phyloP scores from a whole-genome alignment of 83 land plant species.

The Isoetes engelmannii region DNA sequence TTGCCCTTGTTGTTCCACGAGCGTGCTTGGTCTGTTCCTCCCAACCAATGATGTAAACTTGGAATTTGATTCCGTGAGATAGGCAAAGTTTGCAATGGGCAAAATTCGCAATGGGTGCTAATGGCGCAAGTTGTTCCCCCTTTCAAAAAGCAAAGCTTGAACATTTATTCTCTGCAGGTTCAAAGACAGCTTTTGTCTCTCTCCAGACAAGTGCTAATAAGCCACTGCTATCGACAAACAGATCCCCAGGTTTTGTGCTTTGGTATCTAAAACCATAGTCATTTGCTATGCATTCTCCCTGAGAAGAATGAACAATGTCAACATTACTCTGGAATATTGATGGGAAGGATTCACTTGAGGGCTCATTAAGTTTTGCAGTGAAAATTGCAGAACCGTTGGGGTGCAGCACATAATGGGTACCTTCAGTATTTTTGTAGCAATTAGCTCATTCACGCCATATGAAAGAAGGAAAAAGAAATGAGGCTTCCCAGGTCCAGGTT shows the following conservation, averaged over 20 bases:
- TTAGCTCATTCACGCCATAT: constrained; percentile 62
- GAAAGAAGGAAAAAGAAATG: constrained; percentile 77
- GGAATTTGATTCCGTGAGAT: constrained; percentile 78
- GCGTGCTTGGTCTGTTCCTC: too few relatives aligned
- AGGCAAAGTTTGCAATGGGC: constrained; percentile 85
- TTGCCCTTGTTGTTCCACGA: too few relatives aligned
- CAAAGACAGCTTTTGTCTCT: constrained; percentile 61
- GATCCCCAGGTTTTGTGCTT: constrained; percentile 83
- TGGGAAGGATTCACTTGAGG: constrained; percentile 55
- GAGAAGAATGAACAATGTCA: constrained; percentile 41
- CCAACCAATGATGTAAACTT: too few relatives aligned
- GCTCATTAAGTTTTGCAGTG: constrained; percentile 56
- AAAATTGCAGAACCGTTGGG: constrained; percentile 98
- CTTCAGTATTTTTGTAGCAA: constrained; percentile 93
- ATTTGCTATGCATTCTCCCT: constrained; percentile 85
- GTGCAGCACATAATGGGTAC: constrained; percentile 92
- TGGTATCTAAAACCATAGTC: constrained; percentile 97
- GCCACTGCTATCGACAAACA: constrained; percentile 54
- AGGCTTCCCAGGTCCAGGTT: constrained; percentile 86
- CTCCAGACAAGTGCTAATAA: constrained; percentile 78
- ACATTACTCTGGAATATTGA: constrained; percentile 51
- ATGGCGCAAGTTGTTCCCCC: constrained; percentile 66
- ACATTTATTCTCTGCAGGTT: constrained; percentile 66
- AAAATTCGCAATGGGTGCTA: constrained; percentile 68
- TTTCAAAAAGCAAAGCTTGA: constrained; percentile 49